Conservation (phyloP, 1,284 basidiomycete genomes). For the Agroathelia rolfsii region DNA sequence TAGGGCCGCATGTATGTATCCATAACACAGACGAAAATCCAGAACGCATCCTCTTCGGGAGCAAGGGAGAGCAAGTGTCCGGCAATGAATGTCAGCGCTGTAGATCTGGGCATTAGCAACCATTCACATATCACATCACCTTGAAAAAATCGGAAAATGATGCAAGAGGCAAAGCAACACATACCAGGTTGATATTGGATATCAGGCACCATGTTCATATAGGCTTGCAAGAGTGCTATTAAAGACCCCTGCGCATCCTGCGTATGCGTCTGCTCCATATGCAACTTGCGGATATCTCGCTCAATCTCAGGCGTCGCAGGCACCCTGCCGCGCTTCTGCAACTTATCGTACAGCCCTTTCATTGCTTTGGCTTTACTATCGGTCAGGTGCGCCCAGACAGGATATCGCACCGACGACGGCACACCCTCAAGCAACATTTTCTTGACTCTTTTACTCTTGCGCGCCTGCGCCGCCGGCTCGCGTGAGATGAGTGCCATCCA, state of each 20-base stretch:
- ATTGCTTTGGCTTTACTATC: conserved; percentile 64
- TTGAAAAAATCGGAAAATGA: conserved; percentile 14
- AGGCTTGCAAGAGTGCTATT: conserved; percentile 56
- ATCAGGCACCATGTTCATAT: conserved; percentile 74
- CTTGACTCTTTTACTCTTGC: conserved; percentile 78
- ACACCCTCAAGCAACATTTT: conserved; percentile 71
- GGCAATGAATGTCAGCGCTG: conserved; percentile 68
- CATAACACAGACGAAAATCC: conserved; percentile 84
- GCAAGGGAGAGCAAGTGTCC: conserved; percentile 75
- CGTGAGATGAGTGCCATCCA: conserved; percentile 66
- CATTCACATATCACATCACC: neutral
- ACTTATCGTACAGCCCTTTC: conserved; percentile 59
- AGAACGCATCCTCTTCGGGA: conserved; percentile 88
- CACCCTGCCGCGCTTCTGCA: conserved; percentile 50
- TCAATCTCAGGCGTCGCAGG: conserved; percentile 48
- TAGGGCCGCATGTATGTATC: conserved; percentile 73
- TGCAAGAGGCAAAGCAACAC: conserved; percentile 4
- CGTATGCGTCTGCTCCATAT: conserved; percentile 43
- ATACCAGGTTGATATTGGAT: conserved; percentile 56
- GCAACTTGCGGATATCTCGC: conserved; percentile 44
- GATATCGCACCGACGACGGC: conserved; percentile 75
- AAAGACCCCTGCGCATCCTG: conserved; percentile 44
- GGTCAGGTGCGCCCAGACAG: conserved; percentile 77
- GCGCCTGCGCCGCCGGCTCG: conserved; percentile 52
- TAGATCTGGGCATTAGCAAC: neutral